Evolutionary conservation across 2,329 filamentous ascomycete genomes (phyloP), one percentile per base, ranked within the genome.

Genomic region (Fusarium sp.): DNA sequence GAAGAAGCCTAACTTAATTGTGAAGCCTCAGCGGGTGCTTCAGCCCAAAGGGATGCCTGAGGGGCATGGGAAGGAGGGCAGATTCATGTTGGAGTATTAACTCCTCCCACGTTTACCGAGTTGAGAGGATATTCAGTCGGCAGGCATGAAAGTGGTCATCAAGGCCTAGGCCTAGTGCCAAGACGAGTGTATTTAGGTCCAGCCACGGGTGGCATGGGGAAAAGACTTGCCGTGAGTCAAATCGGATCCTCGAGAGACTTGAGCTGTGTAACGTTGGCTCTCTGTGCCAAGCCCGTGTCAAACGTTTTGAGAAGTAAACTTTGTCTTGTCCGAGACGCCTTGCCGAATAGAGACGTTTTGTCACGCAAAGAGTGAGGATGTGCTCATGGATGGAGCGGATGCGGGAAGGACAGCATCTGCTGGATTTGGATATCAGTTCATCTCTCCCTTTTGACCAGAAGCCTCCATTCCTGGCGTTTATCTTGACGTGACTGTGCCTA

Each of bases 301-400:
- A 62, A 24, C 69, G 61, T 65, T 72, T 72, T 50, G 64, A 72
- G 70, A 72, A 59, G 60, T 59, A 65, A 42, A 34, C 61, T 69
- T 72, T 71, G 37, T 61, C 60, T 45, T 31, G 38, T 22, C 40
- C n/a, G 31, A 18, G 42, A 20, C 29, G 67, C 60, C 62, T 64
- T 64, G 47, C 47, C 69, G 42, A 14, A 11, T 16, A 16, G 24
- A 50, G 61, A 59, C 40, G 40, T 60, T 59, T 31, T 66, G 45
- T 69, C 47, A 22, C 14, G 20, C 35, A 34, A 31, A 20, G 10
- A 18, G 40, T 27, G 38, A 69, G 47, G 57, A 29, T 34, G 13
- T 34, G 14, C 22, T n/a, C 22, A 13, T 29, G 18, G 7, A 42
- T 35, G 13, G 13, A 14, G 18, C 50, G 20, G 10, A 27, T 64